Evolutionary conservation across 2,329 filamentous ascomycete species (phyloP).

Genomic region (Diaporthe humulicola): DNA sequence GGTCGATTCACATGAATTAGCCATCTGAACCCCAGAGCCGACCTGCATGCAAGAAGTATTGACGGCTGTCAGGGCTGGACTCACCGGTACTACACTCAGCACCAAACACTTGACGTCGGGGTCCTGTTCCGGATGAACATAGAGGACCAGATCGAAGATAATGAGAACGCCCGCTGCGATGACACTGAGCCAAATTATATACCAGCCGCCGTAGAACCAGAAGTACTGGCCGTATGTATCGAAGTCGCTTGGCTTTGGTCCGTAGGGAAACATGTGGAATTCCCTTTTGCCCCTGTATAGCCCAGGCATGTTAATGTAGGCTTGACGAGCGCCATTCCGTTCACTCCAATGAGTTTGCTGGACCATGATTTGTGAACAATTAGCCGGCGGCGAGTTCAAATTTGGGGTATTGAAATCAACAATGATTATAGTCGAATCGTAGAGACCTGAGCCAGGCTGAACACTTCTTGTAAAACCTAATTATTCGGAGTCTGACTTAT

Average conservation of each 20-base stretch:
- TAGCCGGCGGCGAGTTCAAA: neutral
- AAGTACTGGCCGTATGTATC: neutral
- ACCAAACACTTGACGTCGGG: neutral
- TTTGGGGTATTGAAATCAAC: neutral
- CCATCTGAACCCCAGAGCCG: too few species aligned
- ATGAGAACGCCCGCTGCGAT: neutral
- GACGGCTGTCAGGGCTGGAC: neutral
- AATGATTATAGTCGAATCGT: neutral
- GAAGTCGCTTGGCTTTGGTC: neutral
- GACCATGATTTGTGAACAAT: neutral
- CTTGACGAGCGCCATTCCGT: neutral
- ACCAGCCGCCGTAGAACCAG: constrained; percentile 10
- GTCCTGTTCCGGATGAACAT: neutral
- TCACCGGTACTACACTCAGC: neutral
- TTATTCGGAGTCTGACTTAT: neutral
- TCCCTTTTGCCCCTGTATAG: neutral
- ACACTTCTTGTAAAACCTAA: neutral
- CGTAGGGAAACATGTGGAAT: neutral
- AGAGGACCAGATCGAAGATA: neutral
- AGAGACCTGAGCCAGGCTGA: neutral
- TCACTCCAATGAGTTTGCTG: constrained; percentile 1
- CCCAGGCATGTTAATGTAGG: neutral
- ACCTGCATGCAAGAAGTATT: neutral
- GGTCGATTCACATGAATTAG: neutral
- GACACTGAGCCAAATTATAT: neutral